Evolutionary conservation across 495 filamentous ascomycete species (phyloP).

Genomic region (Hypoxylon lienhwacheense): DNA sequence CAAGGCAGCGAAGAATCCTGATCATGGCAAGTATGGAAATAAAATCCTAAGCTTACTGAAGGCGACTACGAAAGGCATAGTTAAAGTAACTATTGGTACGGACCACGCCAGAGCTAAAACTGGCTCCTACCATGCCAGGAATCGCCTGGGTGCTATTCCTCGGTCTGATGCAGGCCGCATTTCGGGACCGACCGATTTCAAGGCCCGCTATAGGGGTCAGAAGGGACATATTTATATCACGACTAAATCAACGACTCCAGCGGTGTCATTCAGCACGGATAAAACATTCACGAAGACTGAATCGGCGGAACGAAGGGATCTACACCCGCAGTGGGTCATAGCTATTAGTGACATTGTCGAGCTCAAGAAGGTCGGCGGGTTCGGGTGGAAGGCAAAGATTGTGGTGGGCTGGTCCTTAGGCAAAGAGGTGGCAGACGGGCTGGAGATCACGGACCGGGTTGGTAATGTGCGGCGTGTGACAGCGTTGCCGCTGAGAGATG

Average conservation of each 20-base stretch:
- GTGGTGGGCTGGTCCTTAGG: slow-evolving; percentile 81
- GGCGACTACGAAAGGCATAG: slow-evolving; percentile 64
- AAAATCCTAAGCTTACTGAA: slow-evolving; percentile 69
- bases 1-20: slow-evolving; percentile 39
- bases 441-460: slow-evolving; percentile 64
- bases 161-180: slow-evolving; percentile 44
- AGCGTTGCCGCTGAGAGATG: slow-evolving; percentile 72
- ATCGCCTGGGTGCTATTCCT: slow-evolving; percentile 71
- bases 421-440: slow-evolving; percentile 74
- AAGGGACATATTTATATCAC: slow-evolving; percentile 73
- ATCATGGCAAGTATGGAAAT: slow-evolving; percentile 48
- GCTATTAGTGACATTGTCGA: slow-evolving; percentile 59
- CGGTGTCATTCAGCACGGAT: slow-evolving; percentile 59
- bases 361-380: slow-evolving; percentile 78
- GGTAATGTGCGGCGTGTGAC: slow-evolving; percentile 64
- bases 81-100: slow-evolving; percentile 69
- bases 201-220: slow-evolving; percentile 67
- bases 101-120: slow-evolving; percentile 67
- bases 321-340: slow-evolving; percentile 58
- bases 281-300: slow-evolving; percentile 47
- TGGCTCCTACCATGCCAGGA: slow-evolving; percentile 67
- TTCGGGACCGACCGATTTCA: slow-evolving; percentile 75
- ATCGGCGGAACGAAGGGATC: slow-evolving; percentile 52
- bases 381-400: slow-evolving; percentile 88
- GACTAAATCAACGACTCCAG: slow-evolving; percentile 60